Conservation (phyloP, 805 yeast genomes). For the Candida takata region DNA sequence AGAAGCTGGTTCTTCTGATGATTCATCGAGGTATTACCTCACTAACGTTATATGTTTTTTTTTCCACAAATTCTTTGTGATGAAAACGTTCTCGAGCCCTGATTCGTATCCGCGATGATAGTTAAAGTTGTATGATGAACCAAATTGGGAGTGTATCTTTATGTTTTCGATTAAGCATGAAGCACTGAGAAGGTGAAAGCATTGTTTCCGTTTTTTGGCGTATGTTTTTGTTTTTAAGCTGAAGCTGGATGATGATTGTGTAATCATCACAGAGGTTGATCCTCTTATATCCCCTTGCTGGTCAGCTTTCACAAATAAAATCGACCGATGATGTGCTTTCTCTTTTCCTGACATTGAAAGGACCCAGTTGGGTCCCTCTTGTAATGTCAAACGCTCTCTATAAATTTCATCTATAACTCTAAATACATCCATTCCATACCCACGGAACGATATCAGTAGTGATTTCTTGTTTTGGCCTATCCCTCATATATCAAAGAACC, state of each 20-base stretch:
- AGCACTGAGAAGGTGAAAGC: slow-evolving; percentile 3
- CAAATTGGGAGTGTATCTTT: slow-evolving; percentile 1
- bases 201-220: background rate
- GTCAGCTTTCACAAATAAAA: background rate
- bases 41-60: background rate
- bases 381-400: background rate
- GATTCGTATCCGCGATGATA: slow-evolving; percentile 5
- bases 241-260: background rate
- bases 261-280: background rate
- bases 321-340: slow-evolving; percentile 1
- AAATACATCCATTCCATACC: slow-evolving; percentile 2
- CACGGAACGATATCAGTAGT: slow-evolving; percentile 5
- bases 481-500: slow-evolving; percentile 2
- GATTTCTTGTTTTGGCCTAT: background rate
- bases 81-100: slow-evolving; percentile 2
- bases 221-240: background rate
- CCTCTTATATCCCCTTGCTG: background rate
- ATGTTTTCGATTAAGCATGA: background rate
- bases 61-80: background rate
- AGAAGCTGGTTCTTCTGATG: slow-evolving; percentile 1
- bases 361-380: slow-evolving; percentile 3
- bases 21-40: slow-evolving; percentile 2
- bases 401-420: slow-evolving; percentile 3
- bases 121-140: slow-evolving; percentile 3
- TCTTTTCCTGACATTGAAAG: slow-evolving; percentile 1